A percentile compares a stretch with the other conserved stretches of the same genome.
These are phyloP conservation scores for Colletotrichum acutatum DNA, from an alignment of 2,329 filamentous ascomycete species.

Conservation along the genomic window DNA sequence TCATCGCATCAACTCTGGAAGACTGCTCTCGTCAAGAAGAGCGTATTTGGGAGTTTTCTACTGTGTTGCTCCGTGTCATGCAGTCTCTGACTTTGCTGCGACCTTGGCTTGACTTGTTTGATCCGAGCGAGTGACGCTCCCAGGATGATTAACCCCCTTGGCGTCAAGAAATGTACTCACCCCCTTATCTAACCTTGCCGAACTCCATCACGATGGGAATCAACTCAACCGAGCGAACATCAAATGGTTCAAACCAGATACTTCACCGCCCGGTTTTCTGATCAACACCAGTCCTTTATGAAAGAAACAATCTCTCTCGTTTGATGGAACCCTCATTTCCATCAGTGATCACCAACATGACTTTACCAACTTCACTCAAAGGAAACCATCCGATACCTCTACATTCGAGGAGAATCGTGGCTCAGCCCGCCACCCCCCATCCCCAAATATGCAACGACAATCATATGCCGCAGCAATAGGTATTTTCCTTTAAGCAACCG, in stretches of 20 bases:
- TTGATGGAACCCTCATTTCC: neutral
- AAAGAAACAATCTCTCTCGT: neutral
- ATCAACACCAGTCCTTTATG: neutral
- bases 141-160: conserved; percentile 28
- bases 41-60: conserved; percentile 7
- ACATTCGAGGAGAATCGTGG: neutral
- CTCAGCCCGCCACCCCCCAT: neutral
- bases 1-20: conserved; percentile 16
- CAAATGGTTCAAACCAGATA: neutral
- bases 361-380: neutral
- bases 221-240: neutral
- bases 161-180: conserved; percentile 18
- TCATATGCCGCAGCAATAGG: neutral
- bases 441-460: neutral
- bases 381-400: neutral
- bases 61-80: neutral
- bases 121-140: conserved; percentile 33
- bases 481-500: neutral
- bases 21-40: neutral
- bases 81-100: neutral
- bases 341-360: neutral
- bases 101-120: conserved; percentile 28
- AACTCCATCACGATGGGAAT: neutral
- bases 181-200: conserved; percentile 27
- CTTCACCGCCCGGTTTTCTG: neutral